Base-by-base conservation (phyloP, 306 rosid species). In the Medicago ruthenica region DNA sequence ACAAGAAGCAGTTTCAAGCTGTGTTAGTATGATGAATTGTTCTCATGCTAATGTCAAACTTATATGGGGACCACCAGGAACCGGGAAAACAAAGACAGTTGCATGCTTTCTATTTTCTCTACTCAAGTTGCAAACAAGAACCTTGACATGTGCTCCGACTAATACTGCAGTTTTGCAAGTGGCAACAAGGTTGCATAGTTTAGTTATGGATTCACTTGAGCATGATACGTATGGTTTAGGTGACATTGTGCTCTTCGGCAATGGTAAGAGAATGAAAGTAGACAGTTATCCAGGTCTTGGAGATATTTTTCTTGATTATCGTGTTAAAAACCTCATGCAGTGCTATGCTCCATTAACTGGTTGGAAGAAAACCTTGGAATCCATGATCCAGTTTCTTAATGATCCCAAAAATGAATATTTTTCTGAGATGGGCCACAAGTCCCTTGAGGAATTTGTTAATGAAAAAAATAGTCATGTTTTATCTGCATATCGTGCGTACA, bases 11-110 rank as follows among this genome's bases (percentile, higher is more conserved):
- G 76, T 90, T 64, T 58, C 59, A 41, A 86, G 82, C 45, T 81
- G 87, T 67, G 79, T 90, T 11, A 17, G 14, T 11, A 22, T 73
- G 65, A 71, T 21, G 45, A 57, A 77, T 2, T 85, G 87, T 15
- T 41, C 1, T 6, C 90, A 83, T 31, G 40, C 39, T 8, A 66
- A 61, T 51, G 39, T 66, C 12, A 75, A 85, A 58, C 82, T 88
- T 6, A 84, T 89, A 13, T 89, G 92, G 90, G 96, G 96, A 0
- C 96, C 90, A 20, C 96, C 92, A 0, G 89, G 89, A 1, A 88
- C 92, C 0, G 92, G 89, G 0, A 87, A 88, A 70, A 90, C 90
- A 3, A 90, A 84, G 79, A 90, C 90, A 0, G 80, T 86, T 12
- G 85, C 81, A 22, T 69, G 58, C 5, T 1, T 70, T 16, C 3